These are phyloP conservation scores for Colletotrichum truncatum DNA, from an alignment of 2,329 filamentous ascomycete species.

Conservation along the genomic window DNA sequence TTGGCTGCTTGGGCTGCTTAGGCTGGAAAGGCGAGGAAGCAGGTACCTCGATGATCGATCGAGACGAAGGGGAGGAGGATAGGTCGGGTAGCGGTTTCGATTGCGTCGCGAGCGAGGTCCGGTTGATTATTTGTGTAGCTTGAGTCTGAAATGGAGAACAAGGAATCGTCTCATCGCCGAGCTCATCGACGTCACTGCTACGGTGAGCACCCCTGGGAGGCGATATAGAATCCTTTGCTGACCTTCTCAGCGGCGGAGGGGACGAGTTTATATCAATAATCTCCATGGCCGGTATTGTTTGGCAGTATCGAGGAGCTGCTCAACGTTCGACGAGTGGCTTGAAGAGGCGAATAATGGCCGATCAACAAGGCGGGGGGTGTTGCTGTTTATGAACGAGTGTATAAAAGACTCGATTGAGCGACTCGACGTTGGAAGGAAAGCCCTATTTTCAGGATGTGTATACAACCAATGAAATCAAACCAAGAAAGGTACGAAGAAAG, in stretches of 20 bases:
- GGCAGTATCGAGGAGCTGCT: not conserved
- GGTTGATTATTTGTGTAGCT: constrained; percentile 44
- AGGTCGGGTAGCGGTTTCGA: constrained; percentile 36
- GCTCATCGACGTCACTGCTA: constrained; percentile 53
- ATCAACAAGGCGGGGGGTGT: not conserved
- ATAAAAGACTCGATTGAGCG: not conserved
- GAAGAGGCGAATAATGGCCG: constrained; percentile 1
- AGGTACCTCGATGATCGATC: constrained; percentile 75
- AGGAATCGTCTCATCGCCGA: constrained; percentile 55
- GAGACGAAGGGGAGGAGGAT: constrained; percentile 52
- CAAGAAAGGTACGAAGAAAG: not conserved
- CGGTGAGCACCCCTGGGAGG: not conserved
- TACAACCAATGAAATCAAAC: not conserved
- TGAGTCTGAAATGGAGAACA: constrained; percentile 55
- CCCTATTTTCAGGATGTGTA: not conserved
- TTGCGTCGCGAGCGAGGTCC: constrained; percentile 42
- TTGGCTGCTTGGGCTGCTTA: constrained; percentile 29
- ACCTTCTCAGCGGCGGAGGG: constrained; percentile 5
- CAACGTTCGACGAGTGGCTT: not conserved
- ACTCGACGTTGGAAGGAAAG: not conserved
- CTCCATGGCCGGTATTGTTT: not conserved
- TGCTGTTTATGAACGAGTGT: not conserved
- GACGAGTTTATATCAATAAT: constrained; percentile 22
- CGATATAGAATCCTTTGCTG: not conserved
- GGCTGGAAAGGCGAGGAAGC: constrained; percentile 81